Percentiles rank a stretch among this genome's conserved stretches.
These are phyloP conservation scores for Ceratorhiza oryzae-sativae DNA, from an alignment of 1,284 basidiomycete genomes.

Conservation along the genomic window DNA sequence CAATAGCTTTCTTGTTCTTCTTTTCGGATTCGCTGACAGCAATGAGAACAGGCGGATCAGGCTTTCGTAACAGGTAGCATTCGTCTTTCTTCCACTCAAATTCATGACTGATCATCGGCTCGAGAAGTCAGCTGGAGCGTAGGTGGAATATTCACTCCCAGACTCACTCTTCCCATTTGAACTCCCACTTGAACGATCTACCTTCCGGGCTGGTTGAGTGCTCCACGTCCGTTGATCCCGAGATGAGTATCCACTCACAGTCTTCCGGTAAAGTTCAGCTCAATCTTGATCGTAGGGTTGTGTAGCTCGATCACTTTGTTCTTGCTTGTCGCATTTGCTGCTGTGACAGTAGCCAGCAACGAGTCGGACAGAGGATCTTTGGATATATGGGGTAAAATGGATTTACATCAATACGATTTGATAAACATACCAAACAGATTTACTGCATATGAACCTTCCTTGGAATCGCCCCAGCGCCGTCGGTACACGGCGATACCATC, in stretches of 20 bases:
- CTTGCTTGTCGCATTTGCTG: slow-evolving; percentile 70
- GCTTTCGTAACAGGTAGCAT: slow-evolving; percentile 80
- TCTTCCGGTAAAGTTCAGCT: slow-evolving; percentile 75
- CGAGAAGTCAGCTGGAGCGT: slow-evolving; percentile 8
- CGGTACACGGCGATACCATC: slow-evolving; percentile 70
- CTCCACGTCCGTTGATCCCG: slow-evolving; percentile 14
- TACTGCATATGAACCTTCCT: slow-evolving; percentile 41
- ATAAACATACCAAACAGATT: slow-evolving; percentile 66
- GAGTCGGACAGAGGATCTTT: slow-evolving; percentile 72
- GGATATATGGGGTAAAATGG: background rate
- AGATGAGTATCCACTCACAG: slow-evolving; percentile 51
- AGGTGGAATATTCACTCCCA: background rate
- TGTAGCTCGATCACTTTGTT: slow-evolving; percentile 74
- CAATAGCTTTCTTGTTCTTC: slow-evolving; percentile 65
- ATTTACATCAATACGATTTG: background rate
- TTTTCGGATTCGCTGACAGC: slow-evolving; percentile 76
- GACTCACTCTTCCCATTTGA: slow-evolving; percentile 81
- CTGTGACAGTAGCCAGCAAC: slow-evolving; percentile 67
- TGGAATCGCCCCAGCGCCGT: slow-evolving; percentile 19
- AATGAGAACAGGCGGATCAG: slow-evolving; percentile 82
- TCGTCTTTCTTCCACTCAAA: slow-evolving; percentile 85
- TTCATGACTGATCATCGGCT: slow-evolving; percentile 62
- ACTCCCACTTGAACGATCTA: slow-evolving; percentile 71
- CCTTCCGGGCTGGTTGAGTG: background rate
- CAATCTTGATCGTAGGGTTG: slow-evolving; percentile 73